Evolutionary conservation across 2,329 filamentous ascomycete genomes (phyloP), one percentile per base, ranked within the genome.

Genomic region (Penicillium hesseltinei): DNA sequence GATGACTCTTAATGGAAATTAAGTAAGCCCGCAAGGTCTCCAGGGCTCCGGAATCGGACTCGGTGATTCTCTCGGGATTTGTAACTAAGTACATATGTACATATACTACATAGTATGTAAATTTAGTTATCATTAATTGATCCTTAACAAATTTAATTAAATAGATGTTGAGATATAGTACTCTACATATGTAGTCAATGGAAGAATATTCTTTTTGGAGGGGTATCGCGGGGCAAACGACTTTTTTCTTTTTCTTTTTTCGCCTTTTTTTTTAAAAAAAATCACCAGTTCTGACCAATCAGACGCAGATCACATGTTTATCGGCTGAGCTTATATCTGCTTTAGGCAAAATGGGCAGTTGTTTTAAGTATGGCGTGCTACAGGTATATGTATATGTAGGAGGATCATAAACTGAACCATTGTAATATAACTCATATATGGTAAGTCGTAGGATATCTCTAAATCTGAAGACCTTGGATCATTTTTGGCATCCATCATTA

Each of bases 11-110:
- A 56, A 57, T 62, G 35, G 51, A 40, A 57, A 57, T 64, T 64
- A 60, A 59, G 60, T 64, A 64, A 64, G 59, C 61, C 39, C 17
- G 13, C 57, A 40, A 25, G 50, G 29, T 19, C 49, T 63, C 62
- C 62, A 25, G 50, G 29, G 17, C 49, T 63, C 62, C 62, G 62
- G 60, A 62, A 64, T 59, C 62, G 62, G 62, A 43, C 31, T 51
- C 7, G 27, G 15, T 17, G 21, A 31, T 19, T 27, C 23, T 42
- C 33, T 29, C 43, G 40, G 39, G 21, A 27, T 40, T 31, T 39
- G 13, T 15, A 17, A 5, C 21, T n/a, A 50, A 4, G 9, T 38
- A 10, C 17, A n/a, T 10, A 21, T 5, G 4, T 15, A 23, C 29
- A 21, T 46, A 10, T 4, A 11, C 13, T 33, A 27, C 5, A 19